phyloP scores from a whole-genome alignment of 371 early-diverging fungal species.

The Mortierella sp. region DNA sequence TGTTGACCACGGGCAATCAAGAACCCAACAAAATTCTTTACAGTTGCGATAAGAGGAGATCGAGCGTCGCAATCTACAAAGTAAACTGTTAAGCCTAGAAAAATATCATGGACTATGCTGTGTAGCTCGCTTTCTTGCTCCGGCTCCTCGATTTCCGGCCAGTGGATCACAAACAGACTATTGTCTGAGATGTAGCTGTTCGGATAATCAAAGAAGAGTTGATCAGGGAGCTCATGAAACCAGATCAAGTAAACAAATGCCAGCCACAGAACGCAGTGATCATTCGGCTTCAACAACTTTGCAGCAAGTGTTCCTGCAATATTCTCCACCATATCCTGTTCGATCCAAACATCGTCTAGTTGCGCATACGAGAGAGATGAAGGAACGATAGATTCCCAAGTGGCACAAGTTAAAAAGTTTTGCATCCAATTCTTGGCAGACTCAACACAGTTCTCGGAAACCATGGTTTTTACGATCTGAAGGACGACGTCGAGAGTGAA shows the following conservation, averaged over 20 bases:
- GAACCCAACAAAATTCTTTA: conserved; percentile 51
- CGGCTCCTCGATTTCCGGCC: conserved; percentile 32
- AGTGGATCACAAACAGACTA: conserved; percentile 34
- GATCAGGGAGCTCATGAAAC: conserved; percentile 48
- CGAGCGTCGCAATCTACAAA: conserved; percentile 42
- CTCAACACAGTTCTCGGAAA: conserved; percentile 26
- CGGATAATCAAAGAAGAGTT: conserved; percentile 34
- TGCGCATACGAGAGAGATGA: conserved; percentile 32
- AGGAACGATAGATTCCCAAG: conserved; percentile 29
- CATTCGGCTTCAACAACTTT: conserved; percentile 26
- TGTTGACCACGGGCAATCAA: conserved; percentile 37
- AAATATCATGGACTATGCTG: conserved; percentile 45
- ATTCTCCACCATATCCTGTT: conserved; percentile 50
- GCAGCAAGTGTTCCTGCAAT: conserved; percentile 36
- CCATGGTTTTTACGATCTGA: conserved; percentile 34
- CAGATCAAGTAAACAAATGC: conserved; percentile 45
- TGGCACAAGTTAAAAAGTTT: conserved; percentile 35
- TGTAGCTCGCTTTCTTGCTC: conserved; percentile 44
- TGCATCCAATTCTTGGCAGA: conserved; percentile 52
- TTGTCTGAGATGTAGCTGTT: conserved; percentile 30
- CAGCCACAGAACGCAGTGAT: conserved; percentile 46
- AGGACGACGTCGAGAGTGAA: conserved; percentile 39
- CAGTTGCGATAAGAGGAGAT: conserved; percentile 27
- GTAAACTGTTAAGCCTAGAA: conserved; percentile 41
- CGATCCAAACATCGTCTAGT: conserved; percentile 42